These are phyloP conservation scores for Ciborinia camelliae DNA, from an alignment of 2,329 filamentous ascomycete genomes.

Conservation along the genomic window DNA sequence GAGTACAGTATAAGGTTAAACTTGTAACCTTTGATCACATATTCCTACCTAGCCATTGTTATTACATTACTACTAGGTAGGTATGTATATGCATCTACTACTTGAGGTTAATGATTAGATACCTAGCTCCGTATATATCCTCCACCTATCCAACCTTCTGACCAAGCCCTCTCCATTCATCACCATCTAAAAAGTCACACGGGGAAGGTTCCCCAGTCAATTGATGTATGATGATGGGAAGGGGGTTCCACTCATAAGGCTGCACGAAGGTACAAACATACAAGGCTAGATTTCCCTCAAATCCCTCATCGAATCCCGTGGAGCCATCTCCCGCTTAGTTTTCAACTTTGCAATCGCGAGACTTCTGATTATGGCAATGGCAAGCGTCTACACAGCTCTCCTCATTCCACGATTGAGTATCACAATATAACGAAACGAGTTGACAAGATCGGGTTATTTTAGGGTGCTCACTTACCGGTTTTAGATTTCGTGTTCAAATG, in stretches of 20 bases:
- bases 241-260: slow-evolving; percentile 22
- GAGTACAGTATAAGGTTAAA: background rate
- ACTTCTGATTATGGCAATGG: slow-evolving; percentile 16
- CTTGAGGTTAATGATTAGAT: too few species aligned
- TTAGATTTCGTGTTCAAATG: background rate
- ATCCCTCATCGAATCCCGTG: slow-evolving; percentile 6
- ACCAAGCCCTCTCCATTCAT: slow-evolving; percentile 8
- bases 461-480: background rate
- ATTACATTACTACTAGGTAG: too few species aligned
- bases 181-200: slow-evolving; percentile 12
- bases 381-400: slow-evolving; percentile 19
- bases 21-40: background rate
- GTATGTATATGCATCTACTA: too few species aligned
- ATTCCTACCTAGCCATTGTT: too few species aligned
- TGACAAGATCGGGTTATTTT: slow-evolving; percentile 3
- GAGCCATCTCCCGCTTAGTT: slow-evolving; percentile 18
- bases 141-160: slow-evolving; percentile 12
- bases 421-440: background rate
- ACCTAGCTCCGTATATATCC: background rate
- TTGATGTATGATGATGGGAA: background rate
- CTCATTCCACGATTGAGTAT: slow-evolving; percentile 5
- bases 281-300: slow-evolving; percentile 17
- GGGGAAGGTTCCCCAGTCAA: background rate
- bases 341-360: background rate
- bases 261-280: slow-evolving; percentile 14